phyloP scores from a whole-genome alignment of 805 yeast genomes.

The Ogataea philodendri region DNA sequence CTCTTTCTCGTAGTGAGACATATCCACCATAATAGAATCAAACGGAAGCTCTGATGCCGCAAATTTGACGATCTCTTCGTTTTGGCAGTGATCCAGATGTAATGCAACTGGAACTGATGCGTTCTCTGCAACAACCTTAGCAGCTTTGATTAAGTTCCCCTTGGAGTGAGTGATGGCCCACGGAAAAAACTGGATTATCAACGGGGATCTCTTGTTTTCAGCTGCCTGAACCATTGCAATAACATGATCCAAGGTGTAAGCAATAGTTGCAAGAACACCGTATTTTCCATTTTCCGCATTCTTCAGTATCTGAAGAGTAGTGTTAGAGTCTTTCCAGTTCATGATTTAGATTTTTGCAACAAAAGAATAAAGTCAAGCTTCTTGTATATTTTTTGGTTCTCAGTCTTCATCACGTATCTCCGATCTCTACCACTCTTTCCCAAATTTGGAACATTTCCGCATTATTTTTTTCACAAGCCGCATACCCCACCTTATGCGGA shows the following conservation, averaged over 20 bases:
- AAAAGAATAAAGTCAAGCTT: too few species aligned
- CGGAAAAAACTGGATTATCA: conserved; percentile 37
- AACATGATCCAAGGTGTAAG: conserved; percentile 37
- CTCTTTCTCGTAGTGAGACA: conserved; percentile 37
- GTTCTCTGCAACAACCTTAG: conserved; percentile 26
- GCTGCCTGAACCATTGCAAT: conserved; percentile 37
- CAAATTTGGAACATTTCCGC: conserved; percentile 3
- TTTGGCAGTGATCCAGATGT: conserved; percentile 38
- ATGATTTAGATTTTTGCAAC: too few species aligned
- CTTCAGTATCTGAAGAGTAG: conserved; percentile 30
- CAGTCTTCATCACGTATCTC: too few species aligned
- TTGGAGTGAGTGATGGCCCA: conserved; percentile 37
- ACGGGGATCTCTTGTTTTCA: conserved; percentile 34
- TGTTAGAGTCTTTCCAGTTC: conserved; percentile 26
- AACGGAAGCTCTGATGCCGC: conserved; percentile 36
- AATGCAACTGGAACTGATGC: conserved; percentile 38
- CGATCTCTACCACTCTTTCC: too few species aligned
- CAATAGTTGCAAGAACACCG: conserved; percentile 36
- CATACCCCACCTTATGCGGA: conserved; percentile 1
- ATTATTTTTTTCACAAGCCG: too few species aligned
- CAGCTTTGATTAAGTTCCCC: conserved; percentile 31
- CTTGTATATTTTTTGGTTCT: not conserved
- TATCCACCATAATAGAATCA: conserved; percentile 41
- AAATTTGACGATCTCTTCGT: conserved; percentile 29
- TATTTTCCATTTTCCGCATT: conserved; percentile 33